phyloP scores from a whole-genome alignment of 148 eudicot genomes.

The Rheum nobile region DNA sequence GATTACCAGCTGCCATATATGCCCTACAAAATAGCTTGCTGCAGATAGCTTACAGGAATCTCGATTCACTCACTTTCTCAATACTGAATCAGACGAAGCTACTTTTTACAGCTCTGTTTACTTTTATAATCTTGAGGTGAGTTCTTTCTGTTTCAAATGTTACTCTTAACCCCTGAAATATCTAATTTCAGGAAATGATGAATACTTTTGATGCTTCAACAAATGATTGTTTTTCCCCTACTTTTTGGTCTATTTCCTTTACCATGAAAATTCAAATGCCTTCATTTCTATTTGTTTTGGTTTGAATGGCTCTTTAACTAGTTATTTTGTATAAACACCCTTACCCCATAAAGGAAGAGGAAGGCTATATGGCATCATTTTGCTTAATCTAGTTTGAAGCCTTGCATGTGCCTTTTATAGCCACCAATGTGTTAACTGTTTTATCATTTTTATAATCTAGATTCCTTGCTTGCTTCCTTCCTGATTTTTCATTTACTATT shows the following conservation, averaged over 20 bases:
- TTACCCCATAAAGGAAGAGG: neutral
- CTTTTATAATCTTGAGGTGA: slow-evolving; percentile 75
- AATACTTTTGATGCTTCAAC: neutral
- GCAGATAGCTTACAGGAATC: slow-evolving; percentile 90
- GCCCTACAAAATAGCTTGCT: slow-evolving; percentile 90
- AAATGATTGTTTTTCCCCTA: neutral
- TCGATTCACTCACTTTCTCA: slow-evolving; percentile 90
- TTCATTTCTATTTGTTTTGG: neutral
- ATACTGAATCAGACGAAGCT: slow-evolving; percentile 94
- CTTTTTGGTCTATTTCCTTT: neutral
- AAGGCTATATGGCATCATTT: neutral
- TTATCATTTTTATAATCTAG: neutral
- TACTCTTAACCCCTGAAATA: neutral
- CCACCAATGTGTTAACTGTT: neutral
- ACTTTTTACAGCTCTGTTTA: slow-evolving; percentile 81
- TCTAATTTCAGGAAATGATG: neutral
- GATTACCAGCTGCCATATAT: slow-evolving; percentile 91
- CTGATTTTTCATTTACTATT: neutral
- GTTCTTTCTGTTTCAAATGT: neutral
- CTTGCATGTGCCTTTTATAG: neutral
- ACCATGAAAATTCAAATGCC: neutral
- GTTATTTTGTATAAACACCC: neutral
- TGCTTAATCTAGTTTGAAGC: neutral
- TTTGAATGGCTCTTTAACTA: neutral
- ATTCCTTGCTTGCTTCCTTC: neutral